Conservation (phyloP, 2,329 filamentous ascomycete genomes). For the Gaeumannomyces tritici region DNA sequence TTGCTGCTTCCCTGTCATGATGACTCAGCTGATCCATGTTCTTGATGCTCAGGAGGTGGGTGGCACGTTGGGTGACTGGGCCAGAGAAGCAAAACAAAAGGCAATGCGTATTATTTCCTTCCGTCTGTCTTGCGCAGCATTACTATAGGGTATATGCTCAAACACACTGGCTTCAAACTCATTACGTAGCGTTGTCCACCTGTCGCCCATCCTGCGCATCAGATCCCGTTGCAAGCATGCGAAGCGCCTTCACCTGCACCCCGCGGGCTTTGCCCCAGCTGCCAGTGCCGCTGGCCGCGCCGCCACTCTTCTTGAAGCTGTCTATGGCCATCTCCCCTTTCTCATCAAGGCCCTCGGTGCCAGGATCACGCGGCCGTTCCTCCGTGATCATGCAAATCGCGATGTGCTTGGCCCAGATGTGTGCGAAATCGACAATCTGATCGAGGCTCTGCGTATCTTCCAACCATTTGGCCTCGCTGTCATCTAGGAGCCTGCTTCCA, state of each 20-base stretch:
- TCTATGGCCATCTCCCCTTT: neutral
- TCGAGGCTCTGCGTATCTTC: neutral
- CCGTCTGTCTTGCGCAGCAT: neutral
- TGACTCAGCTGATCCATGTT: neutral
- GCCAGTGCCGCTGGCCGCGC: neutral
- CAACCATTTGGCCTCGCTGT: neutral
- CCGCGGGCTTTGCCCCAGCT: neutral
- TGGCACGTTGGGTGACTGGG: too few relatives aligned
- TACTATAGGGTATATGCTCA: too few relatives aligned
- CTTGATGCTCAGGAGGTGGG: neutral
- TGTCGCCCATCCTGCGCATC: neutral
- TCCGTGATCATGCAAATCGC: neutral
- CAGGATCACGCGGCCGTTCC: neutral
- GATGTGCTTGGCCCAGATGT: neutral
- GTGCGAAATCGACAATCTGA: neutral
- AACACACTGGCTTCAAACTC: neutral
- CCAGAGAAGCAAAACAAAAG: neutral
- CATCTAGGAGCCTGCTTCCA: neutral
- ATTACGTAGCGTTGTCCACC: neutral
- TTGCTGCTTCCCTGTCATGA: neutral
- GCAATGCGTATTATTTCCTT: neutral
- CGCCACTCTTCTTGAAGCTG: neutral
- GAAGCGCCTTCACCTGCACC: neutral
- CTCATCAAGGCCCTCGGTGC: neutral
- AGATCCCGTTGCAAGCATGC: neutral